Base-by-base conservation (phyloP, 2,329 filamentous ascomycete genomes). In the Exophiala phaeomuriformis region DNA sequence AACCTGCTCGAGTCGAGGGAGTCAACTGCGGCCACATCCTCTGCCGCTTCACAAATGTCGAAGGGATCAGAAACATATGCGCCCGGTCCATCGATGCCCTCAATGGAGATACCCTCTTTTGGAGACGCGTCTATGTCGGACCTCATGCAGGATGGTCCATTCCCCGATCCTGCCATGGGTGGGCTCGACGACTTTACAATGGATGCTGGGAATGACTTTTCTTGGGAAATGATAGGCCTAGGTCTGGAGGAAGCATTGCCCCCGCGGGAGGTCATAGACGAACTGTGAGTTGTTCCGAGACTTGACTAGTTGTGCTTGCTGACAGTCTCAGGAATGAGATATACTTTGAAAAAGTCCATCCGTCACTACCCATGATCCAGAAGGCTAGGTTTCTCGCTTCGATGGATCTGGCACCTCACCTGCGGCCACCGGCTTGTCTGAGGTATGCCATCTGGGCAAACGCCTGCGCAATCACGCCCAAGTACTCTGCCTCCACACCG, bases 391-490 rank as follows among this genome's bases (percentile, higher is more conserved):
- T 93, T 67, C 76, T 93, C 54, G 86, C 90, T 19, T 88, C 88
- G 32, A 88, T 96, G 83, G 89, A 91, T 65, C 77, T 96, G 70
- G 82, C 88, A n/a, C 89, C 89, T 12, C 83, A 83, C 58, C 84
- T 90, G 73, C 82, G 91, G 29, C 91, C 93, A 1, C 89, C 91
- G 0, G 83, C 95, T 31, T 89, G 86, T 60, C 73, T 98, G 47
- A 83, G 93, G 62, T 98, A 98, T 71, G 89, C 88, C 51, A 94
- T 97, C 77, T 97, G 91, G 91, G 88, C 85, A n/a, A 74, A 90
- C 64, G 90, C 91, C n/a, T 90, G 89, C 58, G 85, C 88, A 3
- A 80, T 90, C 41, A 83, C 82, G 2, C 89, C 95, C 54, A 93
- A 90, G 66, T 96, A 88, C 67, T 75, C 79, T 33, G 80, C 82